These are phyloP conservation scores for Macrolepiota fuliginosa DNA, from an alignment of 768 basidiomycete species.

Conservation along the genomic window DNA sequence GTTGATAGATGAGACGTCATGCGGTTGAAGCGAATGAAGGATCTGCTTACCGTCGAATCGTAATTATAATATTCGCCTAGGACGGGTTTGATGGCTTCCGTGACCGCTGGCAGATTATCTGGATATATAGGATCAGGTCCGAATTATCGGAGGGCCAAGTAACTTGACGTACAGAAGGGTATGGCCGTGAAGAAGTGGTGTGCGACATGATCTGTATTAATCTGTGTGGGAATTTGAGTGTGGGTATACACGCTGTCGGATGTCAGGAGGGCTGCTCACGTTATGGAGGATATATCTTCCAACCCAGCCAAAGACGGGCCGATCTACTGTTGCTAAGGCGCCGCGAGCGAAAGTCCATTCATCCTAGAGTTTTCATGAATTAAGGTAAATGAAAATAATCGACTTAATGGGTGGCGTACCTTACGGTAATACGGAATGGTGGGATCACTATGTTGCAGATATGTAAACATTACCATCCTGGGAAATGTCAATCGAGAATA, in stretches of 20 bases:
- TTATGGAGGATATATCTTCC: constrained; percentile 57
- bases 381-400: background rate
- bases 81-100: constrained; percentile 43
- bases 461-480: constrained; percentile 62
- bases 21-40: background rate
- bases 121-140: background rate
- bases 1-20: background rate
- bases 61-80: constrained; percentile 57
- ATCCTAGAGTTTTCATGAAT: constrained; percentile 22
- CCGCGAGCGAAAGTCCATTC: constrained; percentile 63
- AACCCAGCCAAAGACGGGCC: constrained; percentile 57
- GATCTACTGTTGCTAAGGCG: constrained; percentile 58
- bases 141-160: background rate
- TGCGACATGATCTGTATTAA: constrained; percentile 50
- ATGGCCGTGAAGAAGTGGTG: constrained; percentile 60
- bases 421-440: constrained; percentile 58
- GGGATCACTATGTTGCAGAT: constrained; percentile 61
- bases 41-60: constrained; percentile 47
- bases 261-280: constrained; percentile 24
- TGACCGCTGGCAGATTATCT: constrained; percentile 52
- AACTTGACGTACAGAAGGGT: constrained; percentile 50
- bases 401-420: constrained; percentile 17
- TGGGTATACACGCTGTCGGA: background rate
- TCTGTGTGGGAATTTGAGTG: constrained; percentile 21
- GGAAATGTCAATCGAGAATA: constrained; percentile 9